phyloP scores from a whole-genome alignment of 768 basidiomycete species.

The Tephrocybe rancida region DNA sequence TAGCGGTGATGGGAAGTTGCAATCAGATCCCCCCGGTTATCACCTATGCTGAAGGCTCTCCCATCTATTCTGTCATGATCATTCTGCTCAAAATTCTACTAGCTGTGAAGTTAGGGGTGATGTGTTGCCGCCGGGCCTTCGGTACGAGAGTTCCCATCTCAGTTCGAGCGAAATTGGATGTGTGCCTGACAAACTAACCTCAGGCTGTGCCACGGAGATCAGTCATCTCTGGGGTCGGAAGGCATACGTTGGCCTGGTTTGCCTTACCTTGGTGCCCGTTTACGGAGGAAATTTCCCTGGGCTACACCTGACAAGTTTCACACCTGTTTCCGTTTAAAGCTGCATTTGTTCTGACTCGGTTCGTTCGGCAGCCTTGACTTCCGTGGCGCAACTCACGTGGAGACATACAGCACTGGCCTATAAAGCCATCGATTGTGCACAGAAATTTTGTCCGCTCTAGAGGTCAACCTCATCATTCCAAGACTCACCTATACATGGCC shows the following conservation, averaged over 20 bases:
- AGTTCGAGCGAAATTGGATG: neutral
- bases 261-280: neutral
- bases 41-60: too few relatives aligned
- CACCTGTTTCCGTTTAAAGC: neutral
- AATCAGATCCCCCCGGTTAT: too few relatives aligned
- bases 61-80: too few relatives aligned
- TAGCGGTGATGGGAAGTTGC: too few relatives aligned
- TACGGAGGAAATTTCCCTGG: neutral
- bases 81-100: too few relatives aligned
- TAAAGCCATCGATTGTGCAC: neutral
- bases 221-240: neutral
- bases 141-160: neutral
- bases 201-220: conserved; percentile 8
- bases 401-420: neutral
- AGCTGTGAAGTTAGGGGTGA: neutral
- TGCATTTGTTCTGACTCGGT: neutral
- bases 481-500: neutral
- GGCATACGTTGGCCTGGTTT: neutral
- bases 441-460: neutral
- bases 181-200: conserved; percentile 2
- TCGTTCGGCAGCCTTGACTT: neutral
- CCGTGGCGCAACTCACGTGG: conserved; percentile 19
- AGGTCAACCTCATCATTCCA: neutral
- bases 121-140: neutral
- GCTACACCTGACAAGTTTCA: conserved; percentile 8